Percentiles rank a stretch among this genome's conserved stretches.
These are phyloP conservation scores for Colletotrichum musicola DNA, from an alignment of 2,329 filamentous ascomycete genomes.

Conservation along the genomic window DNA sequence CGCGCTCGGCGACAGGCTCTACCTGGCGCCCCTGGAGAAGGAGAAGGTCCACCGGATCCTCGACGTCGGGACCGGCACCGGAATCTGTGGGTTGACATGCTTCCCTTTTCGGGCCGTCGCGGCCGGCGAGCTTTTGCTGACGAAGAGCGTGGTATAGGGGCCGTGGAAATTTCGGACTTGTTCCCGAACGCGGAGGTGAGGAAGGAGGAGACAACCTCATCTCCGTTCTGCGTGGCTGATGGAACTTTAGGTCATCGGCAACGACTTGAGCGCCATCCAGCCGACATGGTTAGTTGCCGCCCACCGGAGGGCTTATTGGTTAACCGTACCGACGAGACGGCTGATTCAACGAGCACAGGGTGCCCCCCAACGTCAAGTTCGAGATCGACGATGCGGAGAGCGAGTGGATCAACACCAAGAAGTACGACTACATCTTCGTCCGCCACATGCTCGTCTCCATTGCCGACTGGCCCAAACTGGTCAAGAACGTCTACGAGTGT, in stretches of 20 bases:
- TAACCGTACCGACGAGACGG: too few relatives aligned
- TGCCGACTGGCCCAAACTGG: conserved; percentile 44
- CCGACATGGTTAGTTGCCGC: too few relatives aligned
- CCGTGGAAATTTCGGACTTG: background rate
- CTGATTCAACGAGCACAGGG: too few relatives aligned
- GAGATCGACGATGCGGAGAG: conserved; percentile 74
- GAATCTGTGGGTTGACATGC: background rate
- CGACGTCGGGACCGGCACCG: background rate
- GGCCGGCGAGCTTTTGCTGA: too few relatives aligned
- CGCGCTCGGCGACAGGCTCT: background rate
- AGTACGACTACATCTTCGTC: conserved; percentile 34
- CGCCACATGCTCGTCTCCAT: conserved; percentile 47
- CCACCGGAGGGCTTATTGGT: too few relatives aligned
- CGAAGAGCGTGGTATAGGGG: too few relatives aligned
- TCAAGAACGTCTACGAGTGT: conserved; percentile 8
- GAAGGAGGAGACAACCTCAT: too few relatives aligned
- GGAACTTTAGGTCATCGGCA: too few relatives aligned
- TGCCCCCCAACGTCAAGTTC: conserved; percentile 75
- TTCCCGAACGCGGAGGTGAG: background rate
- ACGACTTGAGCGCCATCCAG: background rate
- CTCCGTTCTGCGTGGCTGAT: too few relatives aligned
- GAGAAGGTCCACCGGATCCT: background rate
- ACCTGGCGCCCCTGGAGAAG: background rate
- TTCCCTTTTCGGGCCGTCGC: too few relatives aligned
- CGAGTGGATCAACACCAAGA: conserved; percentile 8